Percentiles rank a stretch among this genome's conserved stretches.
Conservation (phyloP, 169 alveolate species). For the Plasmodium knowlesi region DNA sequence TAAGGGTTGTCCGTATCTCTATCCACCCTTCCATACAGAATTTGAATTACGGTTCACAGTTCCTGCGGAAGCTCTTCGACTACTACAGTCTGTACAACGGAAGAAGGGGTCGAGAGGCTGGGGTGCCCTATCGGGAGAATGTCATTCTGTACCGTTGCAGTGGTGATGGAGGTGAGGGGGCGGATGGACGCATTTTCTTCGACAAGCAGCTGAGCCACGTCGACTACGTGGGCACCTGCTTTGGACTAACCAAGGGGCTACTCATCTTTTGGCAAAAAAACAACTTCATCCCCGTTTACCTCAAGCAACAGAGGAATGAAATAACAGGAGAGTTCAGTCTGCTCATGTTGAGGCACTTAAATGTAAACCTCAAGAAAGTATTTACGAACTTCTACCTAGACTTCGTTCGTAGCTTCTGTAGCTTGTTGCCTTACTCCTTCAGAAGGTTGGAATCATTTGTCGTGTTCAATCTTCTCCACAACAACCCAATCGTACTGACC, state of each 20-base stretch:
- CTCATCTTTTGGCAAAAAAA: slow-evolving; percentile 95
- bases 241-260: slow-evolving; percentile 95
- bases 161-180: neutral
- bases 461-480: slow-evolving; percentile 36
- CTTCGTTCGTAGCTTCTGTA: slow-evolving; percentile 43
- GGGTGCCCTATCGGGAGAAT: slow-evolving; percentile 12
- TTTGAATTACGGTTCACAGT: slow-evolving; percentile 98
- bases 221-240: slow-evolving; percentile 98
- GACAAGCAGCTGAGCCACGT: slow-evolving; percentile 75
- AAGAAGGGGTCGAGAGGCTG: slow-evolving; percentile 23
- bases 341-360: slow-evolving; percentile 89
- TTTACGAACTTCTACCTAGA: slow-evolving; percentile 24
- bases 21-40: slow-evolving; percentile 97
- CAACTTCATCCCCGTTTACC: slow-evolving; percentile 93
- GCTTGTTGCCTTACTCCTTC: slow-evolving; percentile 36
- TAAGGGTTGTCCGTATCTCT: slow-evolving; percentile 99
- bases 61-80: slow-evolving; percentile 83
- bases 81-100: slow-evolving; percentile 72
- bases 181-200: slow-evolving; percentile 79
- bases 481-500: neutral
- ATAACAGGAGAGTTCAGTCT: slow-evolving; percentile 98
- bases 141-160: slow-evolving; percentile 21
- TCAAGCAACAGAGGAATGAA: slow-evolving; percentile 95
- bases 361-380: slow-evolving; percentile 21
- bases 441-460: slow-evolving; percentile 26